Conservation (phyloP, 106 monocot genomes). For the Apostasia shenzhenica region DNA sequence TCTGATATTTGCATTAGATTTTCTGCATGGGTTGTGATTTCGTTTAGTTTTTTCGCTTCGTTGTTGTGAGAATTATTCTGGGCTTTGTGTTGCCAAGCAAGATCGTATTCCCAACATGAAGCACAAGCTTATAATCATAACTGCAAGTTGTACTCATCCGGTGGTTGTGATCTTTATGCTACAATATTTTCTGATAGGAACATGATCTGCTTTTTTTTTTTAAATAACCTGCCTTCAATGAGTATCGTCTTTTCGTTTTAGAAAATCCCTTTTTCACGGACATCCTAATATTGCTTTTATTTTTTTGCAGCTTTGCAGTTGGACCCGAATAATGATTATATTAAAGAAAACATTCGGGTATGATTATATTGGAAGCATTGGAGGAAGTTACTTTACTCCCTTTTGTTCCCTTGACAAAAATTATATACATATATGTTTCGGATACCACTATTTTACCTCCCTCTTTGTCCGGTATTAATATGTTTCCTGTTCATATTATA, state of each 20-base stretch:
- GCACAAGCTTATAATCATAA: no score
- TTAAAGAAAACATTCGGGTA: slow-evolving; percentile 50
- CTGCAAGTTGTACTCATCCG: no score
- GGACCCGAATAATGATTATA: slow-evolving; percentile 40
- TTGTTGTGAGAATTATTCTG: no score
- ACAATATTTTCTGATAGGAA: background rate
- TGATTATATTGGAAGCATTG: background rate
- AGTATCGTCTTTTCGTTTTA: background rate
- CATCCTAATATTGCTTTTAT: background rate
- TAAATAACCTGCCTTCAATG: background rate
- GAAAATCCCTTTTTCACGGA: background rate
- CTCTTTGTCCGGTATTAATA: background rate
- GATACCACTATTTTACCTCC: background rate
- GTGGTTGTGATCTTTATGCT: background rate
- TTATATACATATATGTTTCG: background rate
- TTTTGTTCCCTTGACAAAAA: background rate
- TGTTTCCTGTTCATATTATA: slow-evolving; percentile 9
- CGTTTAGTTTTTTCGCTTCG: no score
- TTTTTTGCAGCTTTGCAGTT: slow-evolving; percentile 32
- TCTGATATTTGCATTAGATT: no score
- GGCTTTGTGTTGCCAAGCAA: no score
- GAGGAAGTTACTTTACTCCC: background rate
- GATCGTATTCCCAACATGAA: no score
- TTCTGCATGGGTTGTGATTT: no score
- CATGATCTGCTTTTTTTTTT: background rate